Percentiles rank a stretch among this genome's conserved stretches.
phyloP scores from a whole-genome alignment of 2,329 filamentous ascomycete species.

The Geosmithia morbida region DNA sequence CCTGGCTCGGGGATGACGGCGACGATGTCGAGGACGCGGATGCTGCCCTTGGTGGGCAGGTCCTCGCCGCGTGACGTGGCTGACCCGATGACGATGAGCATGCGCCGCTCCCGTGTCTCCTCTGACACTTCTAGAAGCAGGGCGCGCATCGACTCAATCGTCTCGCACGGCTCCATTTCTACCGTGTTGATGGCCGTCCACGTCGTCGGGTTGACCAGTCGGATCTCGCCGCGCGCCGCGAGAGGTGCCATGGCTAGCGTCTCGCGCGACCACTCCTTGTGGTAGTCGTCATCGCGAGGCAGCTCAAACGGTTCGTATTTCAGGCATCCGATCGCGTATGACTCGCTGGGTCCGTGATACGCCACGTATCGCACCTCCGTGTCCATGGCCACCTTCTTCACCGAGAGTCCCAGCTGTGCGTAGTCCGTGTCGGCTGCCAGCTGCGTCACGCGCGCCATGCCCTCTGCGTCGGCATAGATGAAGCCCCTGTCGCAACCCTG shows the following conservation, averaged over 20 bases:
- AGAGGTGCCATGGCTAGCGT: constrained; percentile 49
- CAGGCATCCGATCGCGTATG: constrained; percentile 66
- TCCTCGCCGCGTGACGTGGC: constrained; percentile 83
- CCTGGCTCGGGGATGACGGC: constrained; percentile 82
- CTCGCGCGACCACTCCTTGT: constrained; percentile 67
- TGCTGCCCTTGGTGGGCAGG: constrained; percentile 65
- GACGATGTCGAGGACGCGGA: constrained; percentile 87
- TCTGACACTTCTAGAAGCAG: constrained; percentile 84
- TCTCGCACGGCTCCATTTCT: constrained; percentile 59
- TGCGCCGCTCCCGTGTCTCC: constrained; percentile 71
- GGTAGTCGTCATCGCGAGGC: constrained; percentile 73
- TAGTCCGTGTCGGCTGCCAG: constrained; percentile 54
- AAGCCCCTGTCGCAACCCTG: constrained; percentile 69
- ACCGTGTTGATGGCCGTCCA: constrained; percentile 69
- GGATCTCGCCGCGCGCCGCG: constrained; percentile 57
- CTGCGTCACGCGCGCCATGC: constrained; percentile 60
- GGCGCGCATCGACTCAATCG: constrained; percentile 67
- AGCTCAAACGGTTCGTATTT: constrained; percentile 59
- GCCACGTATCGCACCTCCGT: constrained; percentile 59
- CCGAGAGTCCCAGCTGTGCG: constrained; percentile 60
- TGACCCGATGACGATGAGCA: constrained; percentile 74
- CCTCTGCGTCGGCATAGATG: constrained; percentile 61
- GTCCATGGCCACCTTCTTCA: constrained; percentile 56
- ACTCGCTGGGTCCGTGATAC: constrained; percentile 60
- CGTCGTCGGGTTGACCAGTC: constrained; percentile 62